Evolutionary conservation across 768 basidiomycete species (phyloP).

Genomic region (Kwoniella sp.): DNA sequence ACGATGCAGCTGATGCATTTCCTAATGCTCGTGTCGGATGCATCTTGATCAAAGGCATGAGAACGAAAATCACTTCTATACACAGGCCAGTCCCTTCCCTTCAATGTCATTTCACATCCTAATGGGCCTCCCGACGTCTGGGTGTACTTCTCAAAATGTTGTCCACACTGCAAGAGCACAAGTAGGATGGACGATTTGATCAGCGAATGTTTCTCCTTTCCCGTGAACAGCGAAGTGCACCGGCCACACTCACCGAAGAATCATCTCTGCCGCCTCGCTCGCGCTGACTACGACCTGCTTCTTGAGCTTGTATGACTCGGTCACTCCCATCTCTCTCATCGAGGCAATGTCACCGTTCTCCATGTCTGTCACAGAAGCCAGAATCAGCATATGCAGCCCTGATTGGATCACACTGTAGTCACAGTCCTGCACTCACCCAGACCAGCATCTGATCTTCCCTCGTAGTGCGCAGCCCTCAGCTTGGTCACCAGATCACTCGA

Average conservation of each 20-base stretch:
- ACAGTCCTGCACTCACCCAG: slow-evolving; percentile 78
- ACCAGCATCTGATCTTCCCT: slow-evolving; percentile 81
- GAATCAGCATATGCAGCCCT: slow-evolving; percentile 1
- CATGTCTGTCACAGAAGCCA: slow-evolving; percentile 70
- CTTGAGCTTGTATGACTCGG: slow-evolving; percentile 97
- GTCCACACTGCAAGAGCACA: slow-evolving; percentile 69
- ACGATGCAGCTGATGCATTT: too few relatives aligned
- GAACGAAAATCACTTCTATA: slow-evolving; percentile 5
- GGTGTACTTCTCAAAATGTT: slow-evolving; percentile 86
- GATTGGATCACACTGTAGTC: too few relatives aligned
- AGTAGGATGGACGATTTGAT: not conserved
- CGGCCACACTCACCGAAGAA: slow-evolving; percentile 70
- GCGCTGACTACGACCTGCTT: slow-evolving; percentile 91
- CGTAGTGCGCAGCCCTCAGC: slow-evolving; percentile 90
- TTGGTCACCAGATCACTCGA: slow-evolving; percentile 91
- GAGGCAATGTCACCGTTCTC: slow-evolving; percentile 78
- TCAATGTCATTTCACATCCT: not conserved
- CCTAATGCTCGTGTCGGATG: too few relatives aligned
- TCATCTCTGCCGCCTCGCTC: slow-evolving; percentile 97
- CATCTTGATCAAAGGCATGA: not conserved
- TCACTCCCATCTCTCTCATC: slow-evolving; percentile 84
- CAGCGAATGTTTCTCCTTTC: not conserved
- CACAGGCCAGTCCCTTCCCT: not conserved
- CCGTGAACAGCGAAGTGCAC: too few relatives aligned
- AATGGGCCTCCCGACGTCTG: slow-evolving; percentile 68